phyloP scores from a whole-genome alignment of 768 basidiomycete species.

The Mycena capillaripes region DNA sequence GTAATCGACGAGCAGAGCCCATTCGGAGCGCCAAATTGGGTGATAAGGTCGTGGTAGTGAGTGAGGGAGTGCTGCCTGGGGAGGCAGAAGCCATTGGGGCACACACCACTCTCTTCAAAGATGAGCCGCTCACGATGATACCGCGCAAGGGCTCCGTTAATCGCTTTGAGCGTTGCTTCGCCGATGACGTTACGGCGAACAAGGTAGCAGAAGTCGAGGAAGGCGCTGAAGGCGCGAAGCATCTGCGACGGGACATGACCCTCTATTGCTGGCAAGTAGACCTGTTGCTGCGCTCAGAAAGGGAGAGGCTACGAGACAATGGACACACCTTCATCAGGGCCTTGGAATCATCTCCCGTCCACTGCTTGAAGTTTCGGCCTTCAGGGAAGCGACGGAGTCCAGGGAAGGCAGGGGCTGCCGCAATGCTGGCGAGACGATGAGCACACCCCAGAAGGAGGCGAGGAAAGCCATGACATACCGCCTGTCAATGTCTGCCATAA shows the following conservation, averaged over 20 bases:
- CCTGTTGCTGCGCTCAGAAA: slow-evolving; percentile 17
- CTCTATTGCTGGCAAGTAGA: slow-evolving; percentile 45
- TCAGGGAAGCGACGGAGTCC: slow-evolving; percentile 47
- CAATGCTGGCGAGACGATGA: slow-evolving; percentile 40
- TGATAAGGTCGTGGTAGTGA: slow-evolving; percentile 47
- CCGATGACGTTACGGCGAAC: slow-evolving; percentile 35
- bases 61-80: slow-evolving; percentile 49
- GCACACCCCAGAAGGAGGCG: too few species aligned
- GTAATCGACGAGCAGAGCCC: slow-evolving; percentile 54
- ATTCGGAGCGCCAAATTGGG: slow-evolving; percentile 48
- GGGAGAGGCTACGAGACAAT: not conserved
- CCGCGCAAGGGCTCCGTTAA: slow-evolving; percentile 31
- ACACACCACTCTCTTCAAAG: slow-evolving; percentile 34
- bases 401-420: slow-evolving; percentile 43
- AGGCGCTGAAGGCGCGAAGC: slow-evolving; percentile 35
- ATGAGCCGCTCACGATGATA: slow-evolving; percentile 42
- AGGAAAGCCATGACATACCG: too few species aligned
- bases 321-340: slow-evolving; percentile 52
- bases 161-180: slow-evolving; percentile 34
- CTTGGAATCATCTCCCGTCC: slow-evolving; percentile 56
- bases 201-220: slow-evolving; percentile 51
- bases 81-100: slow-evolving; percentile 30
- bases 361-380: slow-evolving; percentile 50
- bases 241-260: slow-evolving; percentile 42
- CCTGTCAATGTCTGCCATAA: slow-evolving; percentile 49